phyloP scores from a whole-genome alignment of 2,329 filamentous ascomycete genomes.

The Colletotrichum cereale region DNA sequence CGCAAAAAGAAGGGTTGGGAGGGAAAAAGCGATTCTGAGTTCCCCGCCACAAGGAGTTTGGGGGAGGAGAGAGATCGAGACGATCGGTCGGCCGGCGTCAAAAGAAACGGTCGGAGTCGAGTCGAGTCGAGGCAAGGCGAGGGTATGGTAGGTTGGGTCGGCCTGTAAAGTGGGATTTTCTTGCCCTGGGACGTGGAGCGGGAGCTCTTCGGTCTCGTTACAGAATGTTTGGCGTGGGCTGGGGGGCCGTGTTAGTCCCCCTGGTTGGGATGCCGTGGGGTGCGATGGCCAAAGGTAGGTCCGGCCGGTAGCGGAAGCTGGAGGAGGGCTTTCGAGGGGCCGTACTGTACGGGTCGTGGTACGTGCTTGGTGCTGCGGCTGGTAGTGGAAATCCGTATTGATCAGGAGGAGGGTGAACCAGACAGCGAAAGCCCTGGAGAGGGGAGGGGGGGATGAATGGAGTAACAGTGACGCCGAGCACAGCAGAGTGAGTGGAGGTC shows the following conservation, averaged over 20 bases:
- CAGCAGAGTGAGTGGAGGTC: conserved; percentile 13
- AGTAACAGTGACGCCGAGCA: conserved; percentile 14
- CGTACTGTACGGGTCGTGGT: conserved; percentile 15
- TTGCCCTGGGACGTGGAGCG: conserved; percentile 40
- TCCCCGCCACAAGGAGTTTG: conserved; percentile 36
- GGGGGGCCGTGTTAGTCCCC: conserved; percentile 37
- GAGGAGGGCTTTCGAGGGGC: conserved; percentile 6
- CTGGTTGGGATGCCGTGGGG: conserved; percentile 24
- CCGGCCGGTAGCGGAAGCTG: conserved; percentile 35
- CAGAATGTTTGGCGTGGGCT: conserved; percentile 40
- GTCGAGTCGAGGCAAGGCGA: conserved; percentile 8
- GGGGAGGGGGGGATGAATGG: conserved; percentile 3
- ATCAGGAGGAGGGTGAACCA: conserved; percentile 3
- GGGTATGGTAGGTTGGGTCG: conserved; percentile 28
- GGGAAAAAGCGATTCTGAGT: conserved; percentile 32
- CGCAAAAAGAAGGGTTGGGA: conserved; percentile 26
- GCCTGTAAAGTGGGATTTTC: conserved; percentile 35
- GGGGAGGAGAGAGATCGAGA: conserved; percentile 34
- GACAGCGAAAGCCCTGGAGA: not conserved
- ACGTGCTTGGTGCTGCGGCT: conserved; percentile 15
- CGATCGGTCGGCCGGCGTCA: conserved; percentile 29
- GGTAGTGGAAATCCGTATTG: conserved; percentile 5
- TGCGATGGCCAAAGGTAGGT: conserved; percentile 29
- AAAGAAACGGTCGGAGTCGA: conserved; percentile 33
- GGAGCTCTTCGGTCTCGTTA: conserved; percentile 40